Conservation (phyloP, 768 basidiomycete species). For the Mycena kentingensis region DNA sequence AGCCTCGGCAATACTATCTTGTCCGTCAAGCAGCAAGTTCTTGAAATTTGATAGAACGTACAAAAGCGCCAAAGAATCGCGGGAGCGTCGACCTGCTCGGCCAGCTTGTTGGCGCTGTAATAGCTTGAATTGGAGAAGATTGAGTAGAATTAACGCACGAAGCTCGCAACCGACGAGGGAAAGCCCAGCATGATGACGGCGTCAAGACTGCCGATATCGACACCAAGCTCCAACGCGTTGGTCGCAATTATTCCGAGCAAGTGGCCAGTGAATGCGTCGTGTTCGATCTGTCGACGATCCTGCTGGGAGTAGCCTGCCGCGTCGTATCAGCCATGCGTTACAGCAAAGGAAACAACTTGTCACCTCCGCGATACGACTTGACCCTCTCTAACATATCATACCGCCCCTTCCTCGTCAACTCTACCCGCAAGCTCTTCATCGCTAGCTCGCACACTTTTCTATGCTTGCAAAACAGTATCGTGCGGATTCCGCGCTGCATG, state of each 20-base stretch:
- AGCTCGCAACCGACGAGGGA: slow-evolving; percentile 76
- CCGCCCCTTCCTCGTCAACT: slow-evolving; percentile 74
- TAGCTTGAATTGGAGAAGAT: background rate
- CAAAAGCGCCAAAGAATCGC: slow-evolving; percentile 73
- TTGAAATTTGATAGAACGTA: background rate
- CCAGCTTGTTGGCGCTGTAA: slow-evolving; percentile 85
- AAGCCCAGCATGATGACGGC: slow-evolving; percentile 90
- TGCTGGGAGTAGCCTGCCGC: slow-evolving; percentile 69
- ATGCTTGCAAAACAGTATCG: slow-evolving; percentile 90
- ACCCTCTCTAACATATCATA: slow-evolving; percentile 74
- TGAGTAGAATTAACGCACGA: slow-evolving; percentile 48
- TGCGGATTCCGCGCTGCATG: slow-evolving; percentile 78
- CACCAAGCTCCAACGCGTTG: slow-evolving; percentile 87
- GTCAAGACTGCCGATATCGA: slow-evolving; percentile 89
- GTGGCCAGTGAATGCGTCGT: slow-evolving; percentile 82
- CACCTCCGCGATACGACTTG: slow-evolving; percentile 84
- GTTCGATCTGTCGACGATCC: slow-evolving; percentile 84
- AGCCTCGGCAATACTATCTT: slow-evolving; percentile 57
- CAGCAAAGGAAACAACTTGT: slow-evolving; percentile 16
- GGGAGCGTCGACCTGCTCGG: slow-evolving; percentile 78
- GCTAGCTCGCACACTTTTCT: slow-evolving; percentile 82
- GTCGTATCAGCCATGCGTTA: background rate
- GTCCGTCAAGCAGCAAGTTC: background rate
- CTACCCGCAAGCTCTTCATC: slow-evolving; percentile 74
- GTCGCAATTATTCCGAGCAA: slow-evolving; percentile 87